phyloP scores from a whole-genome alignment of 2,329 filamentous ascomycete genomes.

The Mollisiaceae sp. region DNA sequence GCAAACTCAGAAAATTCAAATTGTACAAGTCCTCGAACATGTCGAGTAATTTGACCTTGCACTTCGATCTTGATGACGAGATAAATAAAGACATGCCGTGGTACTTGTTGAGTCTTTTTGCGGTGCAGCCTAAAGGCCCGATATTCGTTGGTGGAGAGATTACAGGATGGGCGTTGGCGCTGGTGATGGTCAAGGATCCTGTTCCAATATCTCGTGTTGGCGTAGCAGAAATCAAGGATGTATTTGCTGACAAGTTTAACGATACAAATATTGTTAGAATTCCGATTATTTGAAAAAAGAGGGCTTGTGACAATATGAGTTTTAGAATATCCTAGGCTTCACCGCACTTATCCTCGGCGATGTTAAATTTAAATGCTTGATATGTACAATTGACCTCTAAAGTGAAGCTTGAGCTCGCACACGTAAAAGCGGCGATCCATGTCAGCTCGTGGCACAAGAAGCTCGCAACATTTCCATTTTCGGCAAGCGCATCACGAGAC shows the following conservation, averaged over 20 bases:
- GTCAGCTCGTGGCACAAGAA: neutral
- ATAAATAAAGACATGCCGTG: neutral
- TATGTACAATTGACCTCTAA: no score
- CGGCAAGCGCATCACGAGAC: neutral
- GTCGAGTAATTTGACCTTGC: neutral
- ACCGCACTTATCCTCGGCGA: no score
- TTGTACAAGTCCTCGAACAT: neutral
- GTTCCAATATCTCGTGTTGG: neutral
- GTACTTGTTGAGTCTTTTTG: neutral
- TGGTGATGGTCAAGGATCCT: conserved; percentile 2
- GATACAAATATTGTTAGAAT: neutral
- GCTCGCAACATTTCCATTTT: neutral
- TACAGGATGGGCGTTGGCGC: neutral
- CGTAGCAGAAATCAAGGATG: neutral
- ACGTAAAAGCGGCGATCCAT: neutral
- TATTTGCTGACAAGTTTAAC: neutral
- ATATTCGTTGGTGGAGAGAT: neutral
- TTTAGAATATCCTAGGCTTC: no score
- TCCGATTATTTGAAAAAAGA: neutral
- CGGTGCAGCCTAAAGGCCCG: neutral
- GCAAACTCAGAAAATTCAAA: neutral
- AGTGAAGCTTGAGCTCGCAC: no score
- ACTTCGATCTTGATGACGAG: conserved; percentile 6
- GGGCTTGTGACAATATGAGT: no score
- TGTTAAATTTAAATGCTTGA: no score